Evolutionary conservation across 768 basidiomycete species (phyloP).

Genomic region (Cyathus striatus): DNA sequence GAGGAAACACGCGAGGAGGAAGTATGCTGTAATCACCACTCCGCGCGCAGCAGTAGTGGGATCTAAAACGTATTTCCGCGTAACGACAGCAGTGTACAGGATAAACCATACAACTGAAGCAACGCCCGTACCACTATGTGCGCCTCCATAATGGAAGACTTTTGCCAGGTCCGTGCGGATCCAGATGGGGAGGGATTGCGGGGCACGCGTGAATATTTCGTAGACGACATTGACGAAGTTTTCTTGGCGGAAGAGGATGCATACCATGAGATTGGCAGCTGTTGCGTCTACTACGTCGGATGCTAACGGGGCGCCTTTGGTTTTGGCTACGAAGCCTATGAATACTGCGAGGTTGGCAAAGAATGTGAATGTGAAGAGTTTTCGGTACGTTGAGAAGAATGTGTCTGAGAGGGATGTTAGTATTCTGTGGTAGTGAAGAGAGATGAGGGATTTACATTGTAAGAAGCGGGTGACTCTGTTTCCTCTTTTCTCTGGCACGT

Average conservation of each 20-base stretch:
- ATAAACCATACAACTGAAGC: constrained; percentile 51
- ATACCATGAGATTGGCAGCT: constrained; percentile 36
- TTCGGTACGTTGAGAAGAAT: constrained; percentile 40
- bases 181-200: constrained; percentile 31
- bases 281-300: constrained; percentile 32
- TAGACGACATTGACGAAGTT: constrained; percentile 51
- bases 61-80: constrained; percentile 23
- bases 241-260: constrained; percentile 40
- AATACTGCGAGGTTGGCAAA: constrained; percentile 43
- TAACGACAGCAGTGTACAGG: constrained; percentile 39
- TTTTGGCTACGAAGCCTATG: constrained; percentile 29
- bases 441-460: constrained; percentile 37
- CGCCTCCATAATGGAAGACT: constrained; percentile 52
- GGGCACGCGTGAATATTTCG: constrained; percentile 35
- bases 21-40: constrained; percentile 20
- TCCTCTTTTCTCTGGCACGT: constrained; percentile 10
- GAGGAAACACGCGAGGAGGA: constrained; percentile 38
- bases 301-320: constrained; percentile 26
- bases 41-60: constrained; percentile 13
- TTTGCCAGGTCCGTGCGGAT: constrained; percentile 41
- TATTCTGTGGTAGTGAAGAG: background rate
- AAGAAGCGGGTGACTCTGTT: constrained; percentile 7
- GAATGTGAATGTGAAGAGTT: constrained; percentile 50
- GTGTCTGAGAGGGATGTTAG: constrained; percentile 8
- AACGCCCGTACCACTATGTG: constrained; percentile 47